phyloP scores from a whole-genome alignment of 176 grass and related monocot genomes.

The Paspalum notatum region DNA sequence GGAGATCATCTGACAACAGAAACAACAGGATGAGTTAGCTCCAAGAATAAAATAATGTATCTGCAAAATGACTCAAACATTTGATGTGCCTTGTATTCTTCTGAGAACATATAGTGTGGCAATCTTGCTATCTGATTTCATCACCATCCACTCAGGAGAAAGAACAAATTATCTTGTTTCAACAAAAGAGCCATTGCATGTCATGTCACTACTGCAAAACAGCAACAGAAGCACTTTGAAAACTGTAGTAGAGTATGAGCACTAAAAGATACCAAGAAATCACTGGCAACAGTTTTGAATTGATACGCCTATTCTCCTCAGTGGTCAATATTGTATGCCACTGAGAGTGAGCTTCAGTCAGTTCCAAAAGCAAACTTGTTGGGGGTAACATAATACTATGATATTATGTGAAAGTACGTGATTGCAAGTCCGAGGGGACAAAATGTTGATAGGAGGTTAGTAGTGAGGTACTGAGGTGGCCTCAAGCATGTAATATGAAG shows the following conservation, averaged over 20 bases:
- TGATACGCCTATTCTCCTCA: background rate
- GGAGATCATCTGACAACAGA: constrained; percentile 19
- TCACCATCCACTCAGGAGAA: background rate
- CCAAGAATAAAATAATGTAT: constrained; percentile 18
- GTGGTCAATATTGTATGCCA: background rate
- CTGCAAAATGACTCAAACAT: background rate
- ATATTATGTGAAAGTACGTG: background rate
- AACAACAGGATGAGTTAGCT: constrained; percentile 9
- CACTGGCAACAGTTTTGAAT: background rate
- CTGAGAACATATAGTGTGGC: background rate
- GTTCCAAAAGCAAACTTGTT: constrained; percentile 22
- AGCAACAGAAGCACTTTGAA: background rate
- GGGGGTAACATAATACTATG: background rate
- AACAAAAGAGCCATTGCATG: background rate
- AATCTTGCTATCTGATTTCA: background rate
- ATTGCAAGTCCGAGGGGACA: constrained; percentile 2
- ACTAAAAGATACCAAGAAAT: background rate
- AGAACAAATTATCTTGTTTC: background rate
- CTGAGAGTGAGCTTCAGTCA: constrained; percentile 23
- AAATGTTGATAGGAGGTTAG: background rate
- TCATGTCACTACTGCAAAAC: background rate
- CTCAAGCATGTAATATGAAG: constrained; percentile 11
- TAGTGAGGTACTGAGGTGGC: background rate
- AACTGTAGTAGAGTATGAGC: constrained; percentile 8
- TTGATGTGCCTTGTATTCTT: background rate